These are phyloP conservation scores for Phalaenopsis aphrodite DNA, from an alignment of 106 monocot species.

Conservation along the genomic window DNA sequence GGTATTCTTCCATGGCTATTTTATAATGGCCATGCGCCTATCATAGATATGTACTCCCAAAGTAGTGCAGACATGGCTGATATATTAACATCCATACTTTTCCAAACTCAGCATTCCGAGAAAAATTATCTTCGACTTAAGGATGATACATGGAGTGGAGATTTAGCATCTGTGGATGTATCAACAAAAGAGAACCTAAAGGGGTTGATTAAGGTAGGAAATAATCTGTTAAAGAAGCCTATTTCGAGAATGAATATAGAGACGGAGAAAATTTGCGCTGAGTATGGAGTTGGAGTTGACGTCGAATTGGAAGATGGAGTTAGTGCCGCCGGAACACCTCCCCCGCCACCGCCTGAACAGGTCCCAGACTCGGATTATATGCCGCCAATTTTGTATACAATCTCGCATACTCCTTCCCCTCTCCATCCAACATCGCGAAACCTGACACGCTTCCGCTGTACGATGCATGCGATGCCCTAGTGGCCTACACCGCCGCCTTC, in stretches of 20 bases:
- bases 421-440: too few species aligned
- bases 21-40: conserved; percentile 28
- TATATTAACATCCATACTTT: conserved; percentile 39
- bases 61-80: conserved; percentile 68
- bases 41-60: conserved; percentile 49
- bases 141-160: conserved; percentile 39
- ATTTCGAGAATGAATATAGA: conserved; percentile 52
- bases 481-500: too few species aligned
- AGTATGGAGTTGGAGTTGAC: too few species aligned
- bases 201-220: conserved; percentile 29
- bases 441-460: too few species aligned
- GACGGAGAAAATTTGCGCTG: conserved; percentile 11
- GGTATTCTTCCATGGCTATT: conserved; percentile 51
- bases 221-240: conserved; percentile 27
- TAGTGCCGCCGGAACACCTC: too few species aligned
- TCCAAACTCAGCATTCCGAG: conserved; percentile 37
- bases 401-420: too few species aligned
- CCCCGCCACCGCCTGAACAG: too few species aligned
- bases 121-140: conserved; percentile 57
- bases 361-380: too few species aligned
- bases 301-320: too few species aligned
- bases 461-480: too few species aligned
- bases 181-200: conserved; percentile 43
- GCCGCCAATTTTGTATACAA: too few species aligned
- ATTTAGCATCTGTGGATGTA: conserved; percentile 32